These are phyloP conservation scores for Sphenostylis stenocarpa DNA, from an alignment of 306 rosid genomes.

Conservation along the genomic window DNA sequence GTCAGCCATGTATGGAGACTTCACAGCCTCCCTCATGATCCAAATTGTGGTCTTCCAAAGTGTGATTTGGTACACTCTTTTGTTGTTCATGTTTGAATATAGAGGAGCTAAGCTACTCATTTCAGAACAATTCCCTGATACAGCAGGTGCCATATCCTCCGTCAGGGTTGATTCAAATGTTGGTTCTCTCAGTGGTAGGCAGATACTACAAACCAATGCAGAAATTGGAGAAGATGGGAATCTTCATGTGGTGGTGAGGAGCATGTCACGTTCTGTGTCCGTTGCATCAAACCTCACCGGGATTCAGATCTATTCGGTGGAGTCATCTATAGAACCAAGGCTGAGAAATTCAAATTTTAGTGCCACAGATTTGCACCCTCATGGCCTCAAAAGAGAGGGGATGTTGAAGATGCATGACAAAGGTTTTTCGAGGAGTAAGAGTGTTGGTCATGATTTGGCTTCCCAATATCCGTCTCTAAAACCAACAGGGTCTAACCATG, in stretches of 20 bases:
- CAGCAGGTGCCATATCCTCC: conserved; percentile 59
- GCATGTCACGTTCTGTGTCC: conserved; percentile 42
- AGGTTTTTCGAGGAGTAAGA: conserved; percentile 61
- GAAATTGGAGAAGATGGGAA: conserved; percentile 71
- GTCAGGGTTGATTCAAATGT: conserved; percentile 63
- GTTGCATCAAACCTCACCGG: background rate
- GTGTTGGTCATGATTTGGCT: background rate
- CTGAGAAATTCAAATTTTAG: background rate
- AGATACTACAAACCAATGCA: conserved; percentile 54
- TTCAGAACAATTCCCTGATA: conserved; percentile 69
- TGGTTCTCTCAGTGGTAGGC: conserved; percentile 57
- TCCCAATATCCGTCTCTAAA: background rate
- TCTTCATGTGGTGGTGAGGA: conserved; percentile 63
- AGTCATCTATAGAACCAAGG: conserved; percentile 9
- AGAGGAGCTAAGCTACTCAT: conserved; percentile 69
- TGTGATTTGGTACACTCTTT: conserved; percentile 69
- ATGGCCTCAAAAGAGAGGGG: conserved; percentile 51
- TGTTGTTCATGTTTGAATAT: conserved; percentile 71
- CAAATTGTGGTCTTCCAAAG: conserved; percentile 70
- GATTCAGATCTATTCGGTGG: too few relatives aligned
- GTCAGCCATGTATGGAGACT: conserved; percentile 78
- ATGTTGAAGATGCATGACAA: conserved; percentile 42
- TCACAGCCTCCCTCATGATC: conserved; percentile 55
- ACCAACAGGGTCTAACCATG: background rate
- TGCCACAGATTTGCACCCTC: background rate